phyloP scores from a whole-genome alignment of 257 asterid genomes.

The Nicotiana undulata region DNA sequence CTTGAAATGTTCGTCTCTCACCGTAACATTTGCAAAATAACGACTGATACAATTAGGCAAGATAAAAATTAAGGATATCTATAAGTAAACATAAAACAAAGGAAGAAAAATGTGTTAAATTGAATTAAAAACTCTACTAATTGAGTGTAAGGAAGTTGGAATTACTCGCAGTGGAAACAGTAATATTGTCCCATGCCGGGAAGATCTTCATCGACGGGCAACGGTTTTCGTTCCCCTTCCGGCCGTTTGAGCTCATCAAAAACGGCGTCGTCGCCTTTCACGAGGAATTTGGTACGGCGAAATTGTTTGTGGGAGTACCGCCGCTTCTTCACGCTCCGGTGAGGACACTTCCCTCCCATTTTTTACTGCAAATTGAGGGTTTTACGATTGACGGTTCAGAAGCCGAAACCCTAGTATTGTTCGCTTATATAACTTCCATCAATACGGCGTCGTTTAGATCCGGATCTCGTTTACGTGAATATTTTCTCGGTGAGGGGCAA shows the following conservation, averaged over 20 bases:
- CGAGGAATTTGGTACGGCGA: slow-evolving; percentile 51
- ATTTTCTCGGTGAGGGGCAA: no score
- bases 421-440: not conserved
- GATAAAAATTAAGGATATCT: not conserved
- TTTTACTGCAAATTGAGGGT: not conserved
- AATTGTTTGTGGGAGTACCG: slow-evolving; percentile 54
- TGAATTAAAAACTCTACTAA: not conserved
- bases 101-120: not conserved
- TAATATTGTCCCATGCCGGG: slow-evolving; percentile 91
- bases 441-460: not conserved
- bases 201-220: slow-evolving; percentile 81
- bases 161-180: slow-evolving; percentile 85
- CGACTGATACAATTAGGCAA: slow-evolving; percentile 30
- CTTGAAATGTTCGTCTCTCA: slow-evolving; percentile 82
- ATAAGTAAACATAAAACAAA: not conserved
- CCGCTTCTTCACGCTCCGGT: slow-evolving; percentile 13
- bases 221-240: slow-evolving; percentile 28
- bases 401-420: not conserved
- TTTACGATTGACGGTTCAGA: not conserved
- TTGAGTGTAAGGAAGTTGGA: not conserved
- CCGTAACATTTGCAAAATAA: slow-evolving; percentile 53
- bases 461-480: not conserved
- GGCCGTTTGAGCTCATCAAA: slow-evolving; percentile 54
- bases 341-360: not conserved
- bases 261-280: slow-evolving; percentile 74